These are phyloP conservation scores for Aspergillus sp. DNA, from an alignment of 2,329 filamentous ascomycete species.

Conservation along the genomic window DNA sequence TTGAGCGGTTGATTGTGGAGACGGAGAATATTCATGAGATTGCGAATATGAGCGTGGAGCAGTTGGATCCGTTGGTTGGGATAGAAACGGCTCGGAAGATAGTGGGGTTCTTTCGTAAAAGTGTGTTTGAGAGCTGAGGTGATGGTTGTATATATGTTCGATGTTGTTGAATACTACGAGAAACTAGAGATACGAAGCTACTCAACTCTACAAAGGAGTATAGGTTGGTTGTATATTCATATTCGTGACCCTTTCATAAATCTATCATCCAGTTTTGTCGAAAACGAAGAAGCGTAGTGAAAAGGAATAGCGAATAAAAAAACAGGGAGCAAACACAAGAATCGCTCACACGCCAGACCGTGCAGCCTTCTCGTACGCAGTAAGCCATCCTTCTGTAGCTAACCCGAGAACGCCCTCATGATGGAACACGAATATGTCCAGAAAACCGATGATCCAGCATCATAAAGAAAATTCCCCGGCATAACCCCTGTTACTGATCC, in stretches of 20 bases:
- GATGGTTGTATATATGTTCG: constrained; percentile 22
- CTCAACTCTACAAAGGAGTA: constrained; percentile 2
- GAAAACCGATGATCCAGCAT: constrained; percentile 15
- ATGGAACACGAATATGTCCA: constrained; percentile 17
- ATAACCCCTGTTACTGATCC: constrained; percentile 29
- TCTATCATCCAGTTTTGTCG: constrained; percentile 34
- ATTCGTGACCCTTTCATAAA: constrained; percentile 37
- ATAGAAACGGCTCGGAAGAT: constrained; percentile 76
- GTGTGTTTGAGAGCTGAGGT: constrained; percentile 51
- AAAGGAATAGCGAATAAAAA: constrained; percentile 22
- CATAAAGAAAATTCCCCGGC: constrained; percentile 12
- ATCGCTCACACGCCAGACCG: constrained; percentile 29
- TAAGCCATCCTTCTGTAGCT: constrained; percentile 32
- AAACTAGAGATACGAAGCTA: background rate
- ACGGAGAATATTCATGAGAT: constrained; percentile 77
- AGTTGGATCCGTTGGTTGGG: constrained; percentile 74
- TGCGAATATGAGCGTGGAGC: constrained; percentile 77
- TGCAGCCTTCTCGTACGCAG: constrained; percentile 30
- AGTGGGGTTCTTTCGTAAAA: constrained; percentile 74
- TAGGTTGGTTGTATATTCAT: constrained; percentile 23
- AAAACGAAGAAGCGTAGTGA: constrained; percentile 26
- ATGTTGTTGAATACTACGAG: background rate
- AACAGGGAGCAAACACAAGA: constrained; percentile 31
- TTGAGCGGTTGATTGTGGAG: constrained; percentile 70
- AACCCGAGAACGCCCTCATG: constrained; percentile 22